Evolutionary conservation across 2,329 filamentous ascomycete species (phyloP).

Genomic region (Diaporthe citrichinensis): DNA sequence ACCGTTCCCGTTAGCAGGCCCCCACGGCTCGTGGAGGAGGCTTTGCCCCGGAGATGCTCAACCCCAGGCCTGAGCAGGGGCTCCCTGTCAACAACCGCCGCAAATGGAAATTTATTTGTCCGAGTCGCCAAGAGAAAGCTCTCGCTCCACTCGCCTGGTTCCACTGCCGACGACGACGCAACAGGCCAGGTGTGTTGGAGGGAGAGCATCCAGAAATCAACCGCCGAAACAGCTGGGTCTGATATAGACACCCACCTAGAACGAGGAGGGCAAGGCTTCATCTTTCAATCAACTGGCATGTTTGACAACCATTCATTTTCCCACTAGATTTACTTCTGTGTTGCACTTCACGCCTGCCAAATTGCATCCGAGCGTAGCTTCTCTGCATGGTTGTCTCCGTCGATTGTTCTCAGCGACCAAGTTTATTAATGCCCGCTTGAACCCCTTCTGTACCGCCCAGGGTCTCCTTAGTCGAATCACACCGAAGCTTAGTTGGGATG

Average conservation of each 20-base stretch:
- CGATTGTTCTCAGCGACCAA: not conserved
- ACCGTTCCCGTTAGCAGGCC: not conserved
- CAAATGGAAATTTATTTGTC: conserved; percentile 11
- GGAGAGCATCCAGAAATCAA: not conserved
- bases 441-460: too few relatives aligned
- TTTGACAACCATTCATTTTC: not conserved
- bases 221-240: not conserved
- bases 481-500: not conserved
- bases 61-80: not conserved
- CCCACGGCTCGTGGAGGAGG: conserved; percentile 4
- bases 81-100: not conserved
- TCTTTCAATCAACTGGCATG: not conserved
- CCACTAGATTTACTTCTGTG: not conserved
- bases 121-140: not conserved
- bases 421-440: not conserved
- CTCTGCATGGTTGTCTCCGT: not conserved
- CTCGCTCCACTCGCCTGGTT: not conserved
- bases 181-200: not conserved
- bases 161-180: not conserved
- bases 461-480: not conserved
- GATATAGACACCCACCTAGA: not conserved
- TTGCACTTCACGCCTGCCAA: not conserved
- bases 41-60: not conserved
- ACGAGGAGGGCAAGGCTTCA: not conserved
- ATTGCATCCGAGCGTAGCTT: not conserved